Base-by-base conservation (phyloP, 805 yeast species). In the Metschnikowia henanensis region DNA sequence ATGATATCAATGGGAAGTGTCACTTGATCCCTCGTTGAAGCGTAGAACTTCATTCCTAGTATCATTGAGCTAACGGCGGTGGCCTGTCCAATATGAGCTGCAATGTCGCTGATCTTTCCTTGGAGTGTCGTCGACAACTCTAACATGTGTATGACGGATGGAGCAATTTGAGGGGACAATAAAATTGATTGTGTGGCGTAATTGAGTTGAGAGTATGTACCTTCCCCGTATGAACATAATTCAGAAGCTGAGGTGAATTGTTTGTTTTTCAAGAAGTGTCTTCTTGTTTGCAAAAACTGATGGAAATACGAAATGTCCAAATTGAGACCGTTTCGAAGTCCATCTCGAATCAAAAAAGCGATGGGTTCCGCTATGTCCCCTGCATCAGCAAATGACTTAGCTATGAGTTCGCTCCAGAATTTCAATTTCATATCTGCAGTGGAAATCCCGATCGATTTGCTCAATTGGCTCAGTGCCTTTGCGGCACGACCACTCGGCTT, bases 71-170 rank as follows among this genome's bases (percentile, higher is more conserved):
- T 81, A 10, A 88, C 71, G 0, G 90, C 83, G 0, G 84, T 77
- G 1, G 94, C 87, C 60, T 88, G 95, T 6, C 96, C 96, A 30
- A 88, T 64, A 62, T 87, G 95, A 0, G 95, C 94, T 9, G 81
- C 76, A 8, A 83, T 75, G 47, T 84, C 87, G 26, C 80, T 73
- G 7, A 80, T 64, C 5, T 60, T 51, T 15, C 62, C 61, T 46
- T 75, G 78, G n/a, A 80, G 57, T 5, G 49, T 50, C 0, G 73
- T 63, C 34, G 80, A 73, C 19, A 63, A 57, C 46, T 77, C 80
- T 26, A 84, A 60, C 25, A 80, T 56, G 31, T 64, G 59, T 12
- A 77, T 71, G 0, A 79, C 71, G 1, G 81, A 76, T 0, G 87
- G 87, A 1, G 84, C 73, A 6, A 82, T 66, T 2, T 68, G 62